Evolutionary conservation across 495 filamentous ascomycete genomes (phyloP).

Genomic region (Aspergillus kassunensis): DNA sequence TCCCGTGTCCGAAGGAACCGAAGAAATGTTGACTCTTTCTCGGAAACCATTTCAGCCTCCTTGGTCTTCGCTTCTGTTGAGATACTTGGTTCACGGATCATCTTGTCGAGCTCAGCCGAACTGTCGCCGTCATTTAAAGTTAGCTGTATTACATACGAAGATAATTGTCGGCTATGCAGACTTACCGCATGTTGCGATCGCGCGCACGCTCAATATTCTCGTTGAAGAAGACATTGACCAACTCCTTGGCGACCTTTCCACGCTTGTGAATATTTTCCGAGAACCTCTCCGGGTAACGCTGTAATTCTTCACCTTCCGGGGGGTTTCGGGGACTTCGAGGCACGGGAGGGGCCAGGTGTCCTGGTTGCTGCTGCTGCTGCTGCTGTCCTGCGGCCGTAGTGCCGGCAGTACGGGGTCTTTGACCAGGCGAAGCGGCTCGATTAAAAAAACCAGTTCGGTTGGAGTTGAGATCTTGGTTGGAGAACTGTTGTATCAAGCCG

Average conservation of each 20-base stretch:
- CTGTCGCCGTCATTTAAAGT: slow-evolving; percentile 39
- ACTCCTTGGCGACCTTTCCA: slow-evolving; percentile 54
- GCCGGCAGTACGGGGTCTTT: slow-evolving; percentile 76
- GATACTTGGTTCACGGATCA: slow-evolving; percentile 67
- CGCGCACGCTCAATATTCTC: slow-evolving; percentile 89
- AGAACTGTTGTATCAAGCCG: slow-evolving; percentile 91
- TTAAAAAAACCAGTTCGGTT: slow-evolving; percentile 64
- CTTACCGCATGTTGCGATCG: slow-evolving; percentile 85
- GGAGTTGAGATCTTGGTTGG: slow-evolving; percentile 87
- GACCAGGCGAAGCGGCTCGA: slow-evolving; percentile 65
- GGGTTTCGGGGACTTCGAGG: slow-evolving; percentile 45
- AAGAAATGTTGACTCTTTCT: slow-evolving; percentile 84
- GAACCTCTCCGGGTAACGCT: slow-evolving; percentile 73
- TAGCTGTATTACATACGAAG: slow-evolving; percentile 1
- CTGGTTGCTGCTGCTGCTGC: slow-evolving; percentile 65
- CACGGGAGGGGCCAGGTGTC: slow-evolving; percentile 62
- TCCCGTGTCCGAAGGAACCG: slow-evolving; percentile 93
- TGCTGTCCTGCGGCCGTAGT: slow-evolving; percentile 50
- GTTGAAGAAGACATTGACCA: slow-evolving; percentile 89
- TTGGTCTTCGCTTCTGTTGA: slow-evolving; percentile 71
- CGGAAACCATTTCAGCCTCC: slow-evolving; percentile 70
- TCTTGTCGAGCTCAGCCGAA: slow-evolving; percentile 84
- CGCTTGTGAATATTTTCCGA: slow-evolving; percentile 76
- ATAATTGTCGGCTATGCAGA: slow-evolving; percentile 10
- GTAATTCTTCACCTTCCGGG: slow-evolving; percentile 47